phyloP scores from a whole-genome alignment of 306 rosid species.

The Citrullus mucosospermus region DNA sequence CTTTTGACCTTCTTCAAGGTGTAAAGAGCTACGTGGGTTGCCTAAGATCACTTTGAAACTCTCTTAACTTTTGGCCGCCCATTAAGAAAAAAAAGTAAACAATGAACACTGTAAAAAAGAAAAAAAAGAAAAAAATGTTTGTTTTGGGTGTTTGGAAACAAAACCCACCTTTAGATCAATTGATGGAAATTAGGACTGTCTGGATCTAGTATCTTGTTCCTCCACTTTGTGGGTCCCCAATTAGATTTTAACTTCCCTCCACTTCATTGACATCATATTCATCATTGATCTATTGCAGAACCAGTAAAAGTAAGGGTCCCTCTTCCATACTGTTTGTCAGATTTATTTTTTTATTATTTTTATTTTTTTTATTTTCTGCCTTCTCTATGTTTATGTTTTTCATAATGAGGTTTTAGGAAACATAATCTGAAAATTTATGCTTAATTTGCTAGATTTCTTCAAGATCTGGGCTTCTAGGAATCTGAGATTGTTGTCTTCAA shows the following conservation, averaged over 20 bases:
- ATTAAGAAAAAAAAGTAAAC: not conserved
- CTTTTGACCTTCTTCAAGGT: slow-evolving; percentile 1
- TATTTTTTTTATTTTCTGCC: not conserved
- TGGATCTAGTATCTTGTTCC: slow-evolving; percentile 15
- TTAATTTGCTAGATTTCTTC: not conserved
- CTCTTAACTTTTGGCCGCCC: slow-evolving; percentile 32
- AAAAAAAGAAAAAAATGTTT: not conserved
- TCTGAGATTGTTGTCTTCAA: not conserved
- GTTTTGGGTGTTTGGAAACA: too few species aligned
- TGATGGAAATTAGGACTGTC: slow-evolving; percentile 2
- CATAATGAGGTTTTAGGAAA: not conserved
- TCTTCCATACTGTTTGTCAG: slow-evolving; percentile 5
- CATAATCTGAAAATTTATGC: not conserved
- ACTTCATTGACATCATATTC: slow-evolving; percentile 4
- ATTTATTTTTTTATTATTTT: not conserved
- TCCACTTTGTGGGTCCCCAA: slow-evolving; percentile 22
- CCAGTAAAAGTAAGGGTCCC: not conserved
- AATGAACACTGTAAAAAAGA: slow-evolving; percentile 6
- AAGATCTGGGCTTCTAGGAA: not conserved
- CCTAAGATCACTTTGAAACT: slow-evolving; percentile 5
- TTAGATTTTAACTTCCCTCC: not conserved
- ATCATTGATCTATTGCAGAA: not conserved
- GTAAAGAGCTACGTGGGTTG: slow-evolving; percentile 21
- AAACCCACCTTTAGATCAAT: not conserved
- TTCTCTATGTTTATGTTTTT: not conserved